Percentiles rank a stretch among this genome's conserved stretches.
Evolutionary conservation across 2,329 filamentous ascomycete genomes (phyloP).

Genomic region (Phyllosticta ampelicida): DNA sequence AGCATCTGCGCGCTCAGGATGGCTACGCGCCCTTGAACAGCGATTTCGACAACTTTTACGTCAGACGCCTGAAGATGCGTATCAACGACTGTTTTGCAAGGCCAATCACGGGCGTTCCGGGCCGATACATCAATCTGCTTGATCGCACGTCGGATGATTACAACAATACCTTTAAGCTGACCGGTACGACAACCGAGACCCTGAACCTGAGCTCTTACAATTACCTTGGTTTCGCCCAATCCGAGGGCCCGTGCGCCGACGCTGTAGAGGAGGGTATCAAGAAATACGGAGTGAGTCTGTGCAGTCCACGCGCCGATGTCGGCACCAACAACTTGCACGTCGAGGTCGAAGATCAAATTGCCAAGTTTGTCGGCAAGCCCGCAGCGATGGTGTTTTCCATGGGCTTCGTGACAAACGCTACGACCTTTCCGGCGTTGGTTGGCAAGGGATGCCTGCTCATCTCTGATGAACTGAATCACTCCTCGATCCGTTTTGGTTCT

Average conservation of each 20-base stretch:
- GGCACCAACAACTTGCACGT: conserved; percentile 80
- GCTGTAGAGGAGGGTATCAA: conserved; percentile 75
- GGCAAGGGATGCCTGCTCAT: conserved; percentile 90
- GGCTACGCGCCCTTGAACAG: conserved; percentile 94
- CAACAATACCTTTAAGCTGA: conserved; percentile 81
- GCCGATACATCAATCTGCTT: conserved; percentile 83
- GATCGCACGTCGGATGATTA: conserved; percentile 86
- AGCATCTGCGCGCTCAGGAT: conserved; percentile 68
- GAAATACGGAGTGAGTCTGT: conserved; percentile 74
- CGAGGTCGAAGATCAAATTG: conserved; percentile 84
- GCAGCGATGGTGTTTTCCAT: conserved; percentile 96
- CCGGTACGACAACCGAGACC: conserved; percentile 84
- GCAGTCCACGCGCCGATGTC: conserved; percentile 70
- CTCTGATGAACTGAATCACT: conserved; percentile 95
- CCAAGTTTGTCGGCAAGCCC: conserved; percentile 86
- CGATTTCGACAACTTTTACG: conserved; percentile 98
- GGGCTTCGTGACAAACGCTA: conserved; percentile 95
- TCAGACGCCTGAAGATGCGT: conserved; percentile 79
- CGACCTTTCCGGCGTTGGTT: conserved; percentile 82
- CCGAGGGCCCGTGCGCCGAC: conserved; percentile 91
- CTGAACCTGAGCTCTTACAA: conserved; percentile 99
- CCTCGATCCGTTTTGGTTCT: conserved; percentile 90
- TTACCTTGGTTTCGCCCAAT: conserved; percentile 96
- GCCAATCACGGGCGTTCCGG: conserved; percentile 85
- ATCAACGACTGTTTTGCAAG: conserved; percentile 96